Percentiles rank a stretch among this genome's conserved stretches.
These are phyloP conservation scores for Backusella circina DNA, from an alignment of 192 early-diverging fungal species.

Conservation along the genomic window DNA sequence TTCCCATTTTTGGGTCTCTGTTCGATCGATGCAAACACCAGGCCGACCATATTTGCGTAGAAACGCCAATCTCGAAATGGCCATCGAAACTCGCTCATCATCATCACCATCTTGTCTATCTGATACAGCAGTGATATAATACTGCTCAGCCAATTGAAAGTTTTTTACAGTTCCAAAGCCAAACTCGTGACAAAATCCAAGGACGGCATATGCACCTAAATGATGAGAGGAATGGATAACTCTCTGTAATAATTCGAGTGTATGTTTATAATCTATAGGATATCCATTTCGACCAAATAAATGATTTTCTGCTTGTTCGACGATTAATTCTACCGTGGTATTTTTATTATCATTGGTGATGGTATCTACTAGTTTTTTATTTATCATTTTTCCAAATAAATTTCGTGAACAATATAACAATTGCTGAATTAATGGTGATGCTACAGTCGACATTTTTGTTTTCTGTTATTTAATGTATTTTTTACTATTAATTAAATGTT, in stretches of 20 bases:
- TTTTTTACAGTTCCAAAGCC: conserved; percentile 49
- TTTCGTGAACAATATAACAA: conserved; percentile 5
- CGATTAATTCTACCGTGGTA: background rate
- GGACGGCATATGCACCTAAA: conserved; percentile 51
- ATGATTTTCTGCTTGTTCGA: conserved; percentile 20
- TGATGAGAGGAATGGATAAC: conserved; percentile 40
- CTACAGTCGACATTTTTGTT: background rate
- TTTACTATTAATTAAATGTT: background rate
- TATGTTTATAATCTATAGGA: conserved; percentile 40
- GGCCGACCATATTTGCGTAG: conserved; percentile 81
- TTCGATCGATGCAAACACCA: conserved; percentile 68
- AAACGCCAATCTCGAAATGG: conserved; percentile 66
- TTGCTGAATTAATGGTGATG: conserved; percentile 8
- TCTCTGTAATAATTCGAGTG: conserved; percentile 47
- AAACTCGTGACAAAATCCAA: conserved; percentile 84
- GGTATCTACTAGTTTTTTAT: background rate
- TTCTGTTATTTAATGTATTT: background rate
- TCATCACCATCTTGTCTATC: conserved; percentile 55
- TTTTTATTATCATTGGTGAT: background rate
- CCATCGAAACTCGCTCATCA: conserved; percentile 64
- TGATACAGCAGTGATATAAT: conserved; percentile 41
- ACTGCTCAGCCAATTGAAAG: background rate
- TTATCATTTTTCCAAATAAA: background rate
- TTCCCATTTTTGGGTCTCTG: conserved; percentile 77
- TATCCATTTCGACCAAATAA: conserved; percentile 53